Percentiles rank a stretch among this genome's conserved stretches.
These are phyloP conservation scores for Aspergillus novofumigatus DNA, from an alignment of 2,329 filamentous ascomycete species.

Conservation along the genomic window DNA sequence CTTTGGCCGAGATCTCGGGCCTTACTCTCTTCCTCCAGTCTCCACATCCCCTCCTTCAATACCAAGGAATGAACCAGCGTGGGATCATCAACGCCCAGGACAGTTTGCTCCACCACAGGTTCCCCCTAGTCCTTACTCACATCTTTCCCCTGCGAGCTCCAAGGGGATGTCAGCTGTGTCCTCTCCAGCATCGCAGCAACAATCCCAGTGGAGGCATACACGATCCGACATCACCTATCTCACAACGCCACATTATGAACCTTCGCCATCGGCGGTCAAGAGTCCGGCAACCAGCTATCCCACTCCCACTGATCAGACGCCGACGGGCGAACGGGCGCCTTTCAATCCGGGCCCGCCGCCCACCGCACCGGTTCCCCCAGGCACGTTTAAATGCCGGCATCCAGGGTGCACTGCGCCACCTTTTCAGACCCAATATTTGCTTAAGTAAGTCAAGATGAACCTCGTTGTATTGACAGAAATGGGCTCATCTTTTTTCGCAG, in stretches of 20 bases:
- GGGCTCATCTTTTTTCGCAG: constrained; percentile 19
- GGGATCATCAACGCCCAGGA: constrained; percentile 28
- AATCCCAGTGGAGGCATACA: constrained; percentile 25
- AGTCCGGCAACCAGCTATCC: constrained; percentile 38
- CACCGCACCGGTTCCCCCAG: constrained; percentile 24
- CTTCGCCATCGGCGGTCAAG: constrained; percentile 26
- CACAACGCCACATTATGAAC: constrained; percentile 25
- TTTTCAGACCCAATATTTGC: constrained; percentile 62
- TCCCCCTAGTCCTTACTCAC: constrained; percentile 33
- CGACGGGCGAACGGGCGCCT: constrained; percentile 19
- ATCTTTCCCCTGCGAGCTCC: constrained; percentile 36
- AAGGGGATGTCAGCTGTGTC: constrained; percentile 34
- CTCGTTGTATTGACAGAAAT: background rate
- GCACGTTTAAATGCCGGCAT: constrained; percentile 51
- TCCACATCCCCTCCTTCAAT: constrained; percentile 22
- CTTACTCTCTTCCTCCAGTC: constrained; percentile 21
- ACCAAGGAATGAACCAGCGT: constrained; percentile 23
- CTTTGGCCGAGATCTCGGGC: constrained; percentile 19
- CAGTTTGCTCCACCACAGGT: constrained; percentile 27
- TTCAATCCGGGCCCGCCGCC: constrained; percentile 19
- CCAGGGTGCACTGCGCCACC: constrained; percentile 55
- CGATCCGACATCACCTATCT: constrained; percentile 25
- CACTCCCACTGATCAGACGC: constrained; percentile 36
- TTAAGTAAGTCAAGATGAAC: constrained; percentile 50
- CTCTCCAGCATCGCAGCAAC: constrained; percentile 29